Percentiles rank a stretch among this genome's conserved stretches.
Evolutionary conservation across 2,329 filamentous ascomycete species (phyloP).

Genomic region (Colletotrichum sublineola): DNA sequence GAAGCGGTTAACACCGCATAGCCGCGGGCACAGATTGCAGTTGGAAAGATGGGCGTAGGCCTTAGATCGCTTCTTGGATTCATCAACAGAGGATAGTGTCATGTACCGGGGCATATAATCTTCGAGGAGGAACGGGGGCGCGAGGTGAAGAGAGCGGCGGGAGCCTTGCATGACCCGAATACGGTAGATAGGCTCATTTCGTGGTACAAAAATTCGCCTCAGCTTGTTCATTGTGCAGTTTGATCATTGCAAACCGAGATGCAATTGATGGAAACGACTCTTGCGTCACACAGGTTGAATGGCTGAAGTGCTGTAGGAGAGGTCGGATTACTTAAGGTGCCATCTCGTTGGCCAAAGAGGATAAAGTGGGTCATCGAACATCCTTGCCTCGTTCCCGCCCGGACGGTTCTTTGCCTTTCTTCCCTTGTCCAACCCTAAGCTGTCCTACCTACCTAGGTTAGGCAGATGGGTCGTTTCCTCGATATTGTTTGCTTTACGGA

Average conservation of each 20-base stretch:
- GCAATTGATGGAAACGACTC: slow-evolving; percentile 4
- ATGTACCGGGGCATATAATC: slow-evolving; percentile 81
- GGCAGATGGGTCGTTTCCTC: too few relatives aligned
- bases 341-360: slow-evolving; percentile 12
- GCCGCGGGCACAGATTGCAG: slow-evolving; percentile 84
- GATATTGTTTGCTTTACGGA: not conserved
- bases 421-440: not conserved
- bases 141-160: slow-evolving; percentile 62
- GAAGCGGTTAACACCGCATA: slow-evolving; percentile 85
- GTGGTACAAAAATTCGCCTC: not conserved
- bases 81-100: slow-evolving; percentile 75
- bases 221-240: slow-evolving; percentile 22
- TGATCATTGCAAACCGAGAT: not conserved
- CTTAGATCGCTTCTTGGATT: slow-evolving; percentile 77
- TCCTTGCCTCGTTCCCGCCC: too few relatives aligned
- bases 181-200: not conserved
- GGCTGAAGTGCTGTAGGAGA: not conserved
- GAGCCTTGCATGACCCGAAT: not conserved
- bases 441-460: not conserved
- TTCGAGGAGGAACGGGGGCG: slow-evolving; percentile 78
- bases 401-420: not conserved
- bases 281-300: slow-evolving; percentile 17
- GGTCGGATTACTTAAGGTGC: slow-evolving; percentile 28
- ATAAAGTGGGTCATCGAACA: not conserved
- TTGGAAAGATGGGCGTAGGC: slow-evolving; percentile 82